Evolutionary conservation across 768 basidiomycete species (phyloP).

Genomic region (Amylocystis lapponica): DNA sequence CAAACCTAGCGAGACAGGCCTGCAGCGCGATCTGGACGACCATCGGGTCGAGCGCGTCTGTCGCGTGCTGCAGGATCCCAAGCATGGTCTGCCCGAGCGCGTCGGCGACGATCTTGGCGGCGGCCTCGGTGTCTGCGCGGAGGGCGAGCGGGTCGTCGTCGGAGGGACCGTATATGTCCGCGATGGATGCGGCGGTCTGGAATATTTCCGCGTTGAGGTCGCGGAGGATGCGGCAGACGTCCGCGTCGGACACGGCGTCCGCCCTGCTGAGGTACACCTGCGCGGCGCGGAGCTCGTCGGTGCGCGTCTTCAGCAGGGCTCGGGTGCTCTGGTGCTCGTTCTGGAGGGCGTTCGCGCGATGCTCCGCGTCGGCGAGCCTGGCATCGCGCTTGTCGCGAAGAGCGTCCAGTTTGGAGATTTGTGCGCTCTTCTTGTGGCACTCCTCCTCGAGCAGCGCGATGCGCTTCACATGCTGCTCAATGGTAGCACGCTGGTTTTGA

Average conservation of each 20-base stretch:
- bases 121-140: not conserved
- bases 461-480: too few relatives aligned
- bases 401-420: too few relatives aligned
- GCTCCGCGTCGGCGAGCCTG: too few relatives aligned
- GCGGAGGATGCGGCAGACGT: slow-evolving; percentile 39
- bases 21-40: slow-evolving; percentile 6
- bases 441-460: too few relatives aligned
- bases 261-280: slow-evolving; percentile 41
- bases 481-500: too few relatives aligned
- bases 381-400: too few relatives aligned
- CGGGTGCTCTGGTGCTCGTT: too few relatives aligned
- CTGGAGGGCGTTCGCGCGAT: too few relatives aligned
- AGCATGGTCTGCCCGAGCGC: not conserved
- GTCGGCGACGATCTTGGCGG: not conserved
- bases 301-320: slow-evolving; percentile 29
- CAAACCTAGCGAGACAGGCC: not conserved
- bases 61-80: not conserved
- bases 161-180: slow-evolving; percentile 26
- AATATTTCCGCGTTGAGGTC: slow-evolving; percentile 41
- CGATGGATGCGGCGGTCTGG: slow-evolving; percentile 42
- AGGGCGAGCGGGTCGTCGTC: not conserved
- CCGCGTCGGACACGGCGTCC: slow-evolving; percentile 38
- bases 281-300: slow-evolving; percentile 39
- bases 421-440: too few relatives aligned
- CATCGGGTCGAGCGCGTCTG: not conserved